phyloP scores from a whole-genome alignment of 768 basidiomycete species.

The Cystobasidium onofrii region DNA sequence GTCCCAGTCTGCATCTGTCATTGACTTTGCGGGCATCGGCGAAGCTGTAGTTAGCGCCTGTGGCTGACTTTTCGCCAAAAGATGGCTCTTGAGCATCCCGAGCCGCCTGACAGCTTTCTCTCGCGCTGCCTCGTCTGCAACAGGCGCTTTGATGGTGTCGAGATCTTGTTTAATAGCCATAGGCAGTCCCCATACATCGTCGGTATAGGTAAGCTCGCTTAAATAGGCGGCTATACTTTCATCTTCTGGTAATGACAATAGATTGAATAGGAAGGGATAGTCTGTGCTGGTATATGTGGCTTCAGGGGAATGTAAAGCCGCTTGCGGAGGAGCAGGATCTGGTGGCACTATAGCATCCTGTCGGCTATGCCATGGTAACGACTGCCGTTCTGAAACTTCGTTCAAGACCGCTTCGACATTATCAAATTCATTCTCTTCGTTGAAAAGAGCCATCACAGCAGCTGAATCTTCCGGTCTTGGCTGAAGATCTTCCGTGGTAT shows the following conservation, averaged over 20 bases:
- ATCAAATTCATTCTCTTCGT: not conserved
- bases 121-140: not conserved
- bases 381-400: not conserved
- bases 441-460: slow-evolving; percentile 1
- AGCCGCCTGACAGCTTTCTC: slow-evolving; percentile 15
- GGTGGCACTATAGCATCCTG: not conserved
- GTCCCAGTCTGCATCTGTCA: slow-evolving; percentile 15
- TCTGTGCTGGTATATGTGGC: not conserved
- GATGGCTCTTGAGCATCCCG: slow-evolving; percentile 14
- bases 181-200: slow-evolving; percentile 31
- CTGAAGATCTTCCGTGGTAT: not conserved
- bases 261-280: slow-evolving; percentile 17
- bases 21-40: not conserved
- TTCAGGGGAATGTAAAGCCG: not conserved
- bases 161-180: slow-evolving; percentile 16
- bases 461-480: not conserved
- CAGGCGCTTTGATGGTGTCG: not conserved
- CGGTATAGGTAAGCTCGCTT: slow-evolving; percentile 10
- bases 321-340: not conserved
- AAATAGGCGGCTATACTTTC: slow-evolving; percentile 14
- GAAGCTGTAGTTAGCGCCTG: not conserved
- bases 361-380: not conserved
- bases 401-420: not conserved
- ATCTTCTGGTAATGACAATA: slow-evolving; percentile 8
- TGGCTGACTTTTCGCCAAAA: not conserved